Conservation (phyloP, 768 basidiomycete species). For the Boletus sp. region DNA sequence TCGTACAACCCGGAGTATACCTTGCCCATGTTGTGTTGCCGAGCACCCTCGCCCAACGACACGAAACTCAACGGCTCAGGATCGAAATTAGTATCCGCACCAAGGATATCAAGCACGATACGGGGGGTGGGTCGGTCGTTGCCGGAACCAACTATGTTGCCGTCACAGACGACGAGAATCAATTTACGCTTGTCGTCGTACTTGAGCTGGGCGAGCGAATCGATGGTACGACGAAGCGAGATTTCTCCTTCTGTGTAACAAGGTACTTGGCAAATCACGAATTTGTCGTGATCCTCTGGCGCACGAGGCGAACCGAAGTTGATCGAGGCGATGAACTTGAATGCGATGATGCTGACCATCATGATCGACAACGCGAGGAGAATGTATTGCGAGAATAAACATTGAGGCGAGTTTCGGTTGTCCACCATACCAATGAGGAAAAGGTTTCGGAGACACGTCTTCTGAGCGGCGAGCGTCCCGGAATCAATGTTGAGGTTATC, state of each 20-base stretch:
- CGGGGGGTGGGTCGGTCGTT: conserved; percentile 96
- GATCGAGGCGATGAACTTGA: conserved; percentile 92
- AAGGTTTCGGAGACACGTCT: conserved; percentile 87
- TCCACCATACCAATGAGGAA: conserved; percentile 92
- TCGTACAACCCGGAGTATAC: conserved; percentile 96
- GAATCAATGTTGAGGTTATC: conserved; percentile 59
- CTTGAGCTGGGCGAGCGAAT: conserved; percentile 89
- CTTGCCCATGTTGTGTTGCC: conserved; percentile 98
- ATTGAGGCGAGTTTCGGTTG: conserved; percentile 87
- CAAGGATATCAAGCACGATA: conserved; percentile 95
- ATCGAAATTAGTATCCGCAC: conserved; percentile 87
- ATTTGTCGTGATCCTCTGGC: conserved; percentile 95
- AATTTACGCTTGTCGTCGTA: conserved; percentile 99
- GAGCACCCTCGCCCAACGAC: conserved; percentile 89
- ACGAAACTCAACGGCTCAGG: conserved; percentile 94
- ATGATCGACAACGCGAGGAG: conserved; percentile 83
- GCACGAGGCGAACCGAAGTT: conserved; percentile 77
- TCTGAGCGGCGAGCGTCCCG: conserved; percentile 64
- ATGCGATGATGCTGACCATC: conserved; percentile 94
- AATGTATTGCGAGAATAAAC: conserved; percentile 87
- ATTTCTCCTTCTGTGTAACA: conserved; percentile 96
- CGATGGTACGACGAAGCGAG: conserved; percentile 84
- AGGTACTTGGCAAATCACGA: conserved; percentile 96
- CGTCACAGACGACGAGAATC: conserved; percentile 91
- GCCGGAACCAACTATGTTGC: conserved; percentile 96